Evolutionary conservation across 257 asterid genomes (phyloP), one percentile per base, ranked within the genome.

Genomic region (Echites panduratus): DNA sequence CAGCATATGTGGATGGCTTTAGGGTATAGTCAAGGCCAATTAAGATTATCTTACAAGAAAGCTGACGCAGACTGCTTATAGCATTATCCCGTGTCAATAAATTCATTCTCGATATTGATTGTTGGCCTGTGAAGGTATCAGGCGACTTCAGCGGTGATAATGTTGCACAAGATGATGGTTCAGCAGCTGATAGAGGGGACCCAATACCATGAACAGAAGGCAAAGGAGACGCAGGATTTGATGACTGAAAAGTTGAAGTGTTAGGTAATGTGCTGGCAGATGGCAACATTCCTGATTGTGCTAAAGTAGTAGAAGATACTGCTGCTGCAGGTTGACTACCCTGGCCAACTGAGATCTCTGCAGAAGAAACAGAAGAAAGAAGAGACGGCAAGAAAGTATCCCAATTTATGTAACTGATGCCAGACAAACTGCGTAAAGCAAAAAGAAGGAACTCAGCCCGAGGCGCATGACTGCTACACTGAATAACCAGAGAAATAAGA

Each of bases 371-470:
- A 24, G 97, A 87, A 77, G 97, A 90, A 50, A 94, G 97, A 77
- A 94, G 97, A 77, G 88, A 87, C 0, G 98, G 96, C 86, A 94
- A 79, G 84, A 94, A 90, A 1, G 95, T 79, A 80, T 92, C 99
- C 99, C 99, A 94, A 73, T 94, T 86, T 85, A 91, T 87, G 84
- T 69, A 87, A 50, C 87, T 90, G 76, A 89, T 86, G 74, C 80
- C 81, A 79, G 88, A 91, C 82, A 94, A 83, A 80, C 89, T 82
- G 72, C 88, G 91, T 74, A 94, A 70, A 68, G 97, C 97, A 80
- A 90, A 94, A 78, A 88, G 97, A 81, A 94, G 84, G 80, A 94
- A 94, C 79, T 91, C 93, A 69, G 99, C 98, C 80, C 95, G 83
- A 20, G 98, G 99, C 68, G 95, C 92, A 81, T 94, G 98, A 81